A percentile compares a stretch with the other conserved stretches of the same genome.
phyloP scores from a whole-genome alignment of 768 basidiomycete species.

The Xerocomellus dryophilus region DNA sequence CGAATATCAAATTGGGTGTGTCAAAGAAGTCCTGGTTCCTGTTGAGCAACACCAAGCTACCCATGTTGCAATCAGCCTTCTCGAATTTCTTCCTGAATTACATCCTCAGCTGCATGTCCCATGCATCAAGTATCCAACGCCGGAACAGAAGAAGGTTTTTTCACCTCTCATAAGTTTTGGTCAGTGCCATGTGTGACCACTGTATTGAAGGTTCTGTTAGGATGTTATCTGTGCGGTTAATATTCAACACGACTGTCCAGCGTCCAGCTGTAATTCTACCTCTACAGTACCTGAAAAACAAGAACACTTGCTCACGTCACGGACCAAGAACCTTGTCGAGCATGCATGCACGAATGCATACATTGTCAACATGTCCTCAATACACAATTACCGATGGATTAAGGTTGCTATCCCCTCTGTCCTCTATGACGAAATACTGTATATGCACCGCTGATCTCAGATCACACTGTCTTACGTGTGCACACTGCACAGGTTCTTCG shows the following conservation, averaged over 20 bases:
- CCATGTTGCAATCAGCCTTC: not conserved
- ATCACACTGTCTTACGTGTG: not conserved
- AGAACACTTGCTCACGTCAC: not conserved
- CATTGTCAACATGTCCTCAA: not conserved
- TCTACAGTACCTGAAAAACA: not conserved
- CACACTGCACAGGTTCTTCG: not conserved
- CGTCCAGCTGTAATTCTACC: not conserved
- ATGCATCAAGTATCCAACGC: not conserved
- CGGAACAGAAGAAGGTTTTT: not conserved
- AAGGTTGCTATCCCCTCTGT: not conserved
- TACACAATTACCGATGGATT: not conserved
- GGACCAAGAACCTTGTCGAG: not conserved
- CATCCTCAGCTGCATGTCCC: not conserved
- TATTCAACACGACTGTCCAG: not conserved
- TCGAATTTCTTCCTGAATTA: not conserved
- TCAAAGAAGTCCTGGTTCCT: not conserved
- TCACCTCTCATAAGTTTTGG: not conserved
- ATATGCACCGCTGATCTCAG: not conserved
- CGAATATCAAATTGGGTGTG: not conserved
- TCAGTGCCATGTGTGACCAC: no score
- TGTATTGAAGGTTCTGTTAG: not conserved
- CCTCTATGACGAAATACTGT: not conserved
- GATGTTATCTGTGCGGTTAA: not conserved
- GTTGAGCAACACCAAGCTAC: not conserved
- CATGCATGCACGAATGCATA: not conserved